These are phyloP conservation scores for Syzygium grande DNA, from an alignment of 345 rosid genomes.

Conservation along the genomic window DNA sequence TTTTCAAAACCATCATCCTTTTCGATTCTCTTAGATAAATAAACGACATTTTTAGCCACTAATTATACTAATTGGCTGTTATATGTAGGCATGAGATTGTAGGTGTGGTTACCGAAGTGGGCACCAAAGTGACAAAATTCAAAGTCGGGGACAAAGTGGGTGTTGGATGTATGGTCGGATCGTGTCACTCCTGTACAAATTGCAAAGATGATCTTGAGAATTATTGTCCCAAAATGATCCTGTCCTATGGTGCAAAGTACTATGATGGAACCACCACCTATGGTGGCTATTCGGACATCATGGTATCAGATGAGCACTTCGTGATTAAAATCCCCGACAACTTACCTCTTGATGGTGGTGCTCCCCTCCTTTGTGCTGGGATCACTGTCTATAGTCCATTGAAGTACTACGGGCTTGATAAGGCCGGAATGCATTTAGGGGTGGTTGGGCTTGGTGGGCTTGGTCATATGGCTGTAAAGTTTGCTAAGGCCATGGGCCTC, in stretches of 20 bases:
- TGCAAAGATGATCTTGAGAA: constrained; percentile 5
- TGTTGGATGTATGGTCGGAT: constrained; percentile 27
- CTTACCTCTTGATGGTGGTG: constrained; percentile 40
- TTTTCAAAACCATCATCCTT: not conserved
- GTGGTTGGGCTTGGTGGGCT: constrained; percentile 42
- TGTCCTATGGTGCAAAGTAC: constrained; percentile 1
- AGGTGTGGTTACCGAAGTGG: constrained; percentile 23
- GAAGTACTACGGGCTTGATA: constrained; percentile 28
- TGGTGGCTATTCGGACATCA: constrained; percentile 33
- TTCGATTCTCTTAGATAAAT: not conserved
- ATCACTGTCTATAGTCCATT: constrained; percentile 60
- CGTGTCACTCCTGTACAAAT: constrained; percentile 11
- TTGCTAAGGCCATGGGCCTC: constrained; percentile 36
- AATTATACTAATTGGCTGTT: not conserved
- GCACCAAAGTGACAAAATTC: constrained; percentile 24
- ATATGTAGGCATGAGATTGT: constrained; percentile 28
- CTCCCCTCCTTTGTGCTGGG: constrained; percentile 62
- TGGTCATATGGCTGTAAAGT: constrained; percentile 35
- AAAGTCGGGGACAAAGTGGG: constrained; percentile 32
- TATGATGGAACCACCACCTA: constrained; percentile 20
- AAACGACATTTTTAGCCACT: not conserved
- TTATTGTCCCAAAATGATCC: not conserved
- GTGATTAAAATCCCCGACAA: constrained; percentile 36
- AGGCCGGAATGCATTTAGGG: constrained; percentile 21
- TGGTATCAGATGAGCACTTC: constrained; percentile 43